Conservation (phyloP, 2,329 filamentous ascomycete genomes). For the Sclerotinia minor region DNA sequence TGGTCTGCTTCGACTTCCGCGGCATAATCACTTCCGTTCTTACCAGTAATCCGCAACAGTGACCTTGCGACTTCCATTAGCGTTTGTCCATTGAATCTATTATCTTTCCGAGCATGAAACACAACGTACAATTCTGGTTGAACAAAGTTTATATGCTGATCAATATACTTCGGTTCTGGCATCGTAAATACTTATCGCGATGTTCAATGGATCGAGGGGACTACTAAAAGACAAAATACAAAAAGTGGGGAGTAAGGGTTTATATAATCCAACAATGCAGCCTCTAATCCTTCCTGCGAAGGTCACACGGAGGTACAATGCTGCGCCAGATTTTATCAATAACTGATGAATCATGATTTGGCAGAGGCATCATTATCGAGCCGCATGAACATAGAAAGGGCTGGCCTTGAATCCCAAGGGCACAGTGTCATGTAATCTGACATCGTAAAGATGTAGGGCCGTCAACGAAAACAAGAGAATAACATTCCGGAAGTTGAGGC, state of each 20-base stretch:
- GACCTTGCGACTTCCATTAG: conserved; percentile 10
- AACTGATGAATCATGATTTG: background rate
- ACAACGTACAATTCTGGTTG: conserved; percentile 4
- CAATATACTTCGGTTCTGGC: background rate
- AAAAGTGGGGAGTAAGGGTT: background rate
- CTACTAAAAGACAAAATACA: background rate
- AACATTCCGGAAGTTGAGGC: conserved; percentile 3
- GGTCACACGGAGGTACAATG: background rate
- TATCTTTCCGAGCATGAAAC: background rate
- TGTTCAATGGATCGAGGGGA: too few relatives aligned
- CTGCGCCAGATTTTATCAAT: background rate
- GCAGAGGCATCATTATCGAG: background rate
- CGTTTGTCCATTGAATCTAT: too few relatives aligned
- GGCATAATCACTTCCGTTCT: background rate
- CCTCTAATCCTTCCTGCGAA: background rate
- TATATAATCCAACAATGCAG: conserved; percentile 6
- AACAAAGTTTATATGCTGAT: conserved; percentile 3
- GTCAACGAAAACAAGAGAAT: background rate
- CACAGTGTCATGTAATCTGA: background rate
- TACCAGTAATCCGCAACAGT: background rate
- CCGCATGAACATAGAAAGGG: background rate
- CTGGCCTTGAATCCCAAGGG: background rate
- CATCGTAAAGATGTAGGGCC: background rate
- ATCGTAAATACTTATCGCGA: background rate
- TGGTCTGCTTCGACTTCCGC: conserved; percentile 11